Evolutionary conservation across 495 filamentous ascomycete genomes (phyloP).

Genomic region (Aspergillus conjunctus): DNA sequence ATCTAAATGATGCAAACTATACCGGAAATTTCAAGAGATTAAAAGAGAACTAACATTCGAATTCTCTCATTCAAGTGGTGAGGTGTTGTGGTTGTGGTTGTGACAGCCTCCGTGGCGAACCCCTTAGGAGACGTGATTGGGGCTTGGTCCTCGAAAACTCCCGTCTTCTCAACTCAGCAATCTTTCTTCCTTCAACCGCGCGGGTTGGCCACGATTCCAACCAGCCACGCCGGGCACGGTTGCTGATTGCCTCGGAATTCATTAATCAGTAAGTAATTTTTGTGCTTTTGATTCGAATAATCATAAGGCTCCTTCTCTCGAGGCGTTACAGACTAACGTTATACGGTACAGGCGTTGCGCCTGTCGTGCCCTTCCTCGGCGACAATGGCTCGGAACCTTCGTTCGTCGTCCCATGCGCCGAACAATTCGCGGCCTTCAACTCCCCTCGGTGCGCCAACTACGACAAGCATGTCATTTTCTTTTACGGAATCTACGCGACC

Average conservation of each 20-base stretch:
- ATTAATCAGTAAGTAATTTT: conserved; percentile 26
- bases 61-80: conserved; percentile 10
- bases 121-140: conserved; percentile 32
- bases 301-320: background rate
- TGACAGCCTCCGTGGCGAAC: conserved; percentile 26
- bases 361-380: conserved; percentile 26
- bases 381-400: conserved; percentile 39
- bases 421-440: conserved; percentile 36
- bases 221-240: conserved; percentile 37
- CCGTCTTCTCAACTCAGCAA: conserved; percentile 29
- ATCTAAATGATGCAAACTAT: background rate
- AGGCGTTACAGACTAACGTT: conserved; percentile 18
- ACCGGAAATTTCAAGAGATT: background rate
- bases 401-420: conserved; percentile 34
- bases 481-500: conserved; percentile 30
- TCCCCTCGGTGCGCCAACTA: conserved; percentile 22
- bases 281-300: background rate
- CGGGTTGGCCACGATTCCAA: conserved; percentile 39
- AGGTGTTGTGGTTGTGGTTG: conserved; percentile 19
- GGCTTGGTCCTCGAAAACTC: conserved; percentile 33
- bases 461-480: conserved; percentile 22
- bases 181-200: conserved; percentile 37
- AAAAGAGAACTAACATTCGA: conserved; percentile 1
- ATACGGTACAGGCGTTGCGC: conserved; percentile 22
- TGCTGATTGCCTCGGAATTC: conserved; percentile 29